A percentile compares a stretch with the other conserved stretches of the same genome.
Evolutionary conservation across 192 early-diverging fungal species (phyloP).

Genomic region (Funneliformis mosseae): DNA sequence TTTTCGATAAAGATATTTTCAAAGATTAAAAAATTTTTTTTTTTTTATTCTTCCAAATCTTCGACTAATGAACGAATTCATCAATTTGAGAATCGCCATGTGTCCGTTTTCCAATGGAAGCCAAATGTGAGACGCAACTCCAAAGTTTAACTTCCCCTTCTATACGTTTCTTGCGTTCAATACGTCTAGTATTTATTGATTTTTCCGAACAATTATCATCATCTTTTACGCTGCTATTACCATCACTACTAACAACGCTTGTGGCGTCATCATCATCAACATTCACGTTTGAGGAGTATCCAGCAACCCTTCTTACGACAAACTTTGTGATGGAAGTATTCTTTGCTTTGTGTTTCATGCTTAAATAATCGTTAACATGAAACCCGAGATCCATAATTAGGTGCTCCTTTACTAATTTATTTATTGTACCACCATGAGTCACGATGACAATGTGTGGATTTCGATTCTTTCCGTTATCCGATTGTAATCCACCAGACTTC

Average conservation of each 20-base stretch:
- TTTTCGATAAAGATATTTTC: too few species aligned
- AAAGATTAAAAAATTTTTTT: too few species aligned
- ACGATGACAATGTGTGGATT: conserved; percentile 26
- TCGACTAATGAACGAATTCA: conserved; percentile 26
- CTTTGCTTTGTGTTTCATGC: conserved; percentile 30
- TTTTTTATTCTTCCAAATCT: too few species aligned
- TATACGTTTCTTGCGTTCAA: conserved; percentile 7
- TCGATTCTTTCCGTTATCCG: neutral
- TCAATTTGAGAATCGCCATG: conserved; percentile 33
- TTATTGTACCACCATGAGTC: conserved; percentile 28
- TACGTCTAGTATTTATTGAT: neutral
- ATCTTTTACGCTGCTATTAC: neutral
- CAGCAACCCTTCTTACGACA: neutral
- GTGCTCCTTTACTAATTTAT: conserved; percentile 22
- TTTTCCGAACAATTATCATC: conserved; percentile 20
- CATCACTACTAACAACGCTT: conserved; percentile 10
- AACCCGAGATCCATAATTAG: conserved; percentile 26
- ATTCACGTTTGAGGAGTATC: neutral
- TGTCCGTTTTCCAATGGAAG: conserved; percentile 6
- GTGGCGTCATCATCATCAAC: conserved; percentile 18
- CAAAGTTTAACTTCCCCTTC: conserved; percentile 24
- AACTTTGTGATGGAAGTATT: conserved; percentile 28
- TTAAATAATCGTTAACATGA: conserved; percentile 28
- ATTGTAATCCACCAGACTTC: neutral
- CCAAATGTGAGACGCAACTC: conserved; percentile 30